Conservation (phyloP, 2,329 filamentous ascomycete genomes). For the Claviceps fusiformis region DNA sequence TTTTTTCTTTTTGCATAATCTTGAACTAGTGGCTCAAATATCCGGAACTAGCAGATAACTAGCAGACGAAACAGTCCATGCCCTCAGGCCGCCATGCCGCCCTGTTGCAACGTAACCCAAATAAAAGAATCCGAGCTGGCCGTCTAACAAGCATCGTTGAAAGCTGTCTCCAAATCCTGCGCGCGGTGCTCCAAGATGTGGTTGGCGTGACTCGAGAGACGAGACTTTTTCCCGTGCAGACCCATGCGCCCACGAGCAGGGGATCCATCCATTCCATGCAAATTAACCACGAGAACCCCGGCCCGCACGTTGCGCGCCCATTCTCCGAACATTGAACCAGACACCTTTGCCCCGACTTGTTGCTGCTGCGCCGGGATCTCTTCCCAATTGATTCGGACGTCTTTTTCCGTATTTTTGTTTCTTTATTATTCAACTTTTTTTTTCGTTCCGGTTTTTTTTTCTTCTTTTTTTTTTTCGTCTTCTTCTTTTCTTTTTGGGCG, state of each 20-base stretch:
- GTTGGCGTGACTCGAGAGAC: background rate
- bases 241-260: background rate
- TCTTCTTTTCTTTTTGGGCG: background rate
- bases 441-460: too few relatives aligned
- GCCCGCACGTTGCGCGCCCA: background rate
- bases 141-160: too few relatives aligned
- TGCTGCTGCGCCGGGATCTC: constrained; percentile 2
- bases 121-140: too few relatives aligned
- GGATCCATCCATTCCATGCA: background rate
- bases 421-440: background rate
- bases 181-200: background rate
- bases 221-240: too few relatives aligned
- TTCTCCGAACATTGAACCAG: background rate
- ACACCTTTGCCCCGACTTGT: background rate
- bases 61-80: too few relatives aligned
- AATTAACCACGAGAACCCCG: background rate
- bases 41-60: too few relatives aligned
- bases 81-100: too few relatives aligned
- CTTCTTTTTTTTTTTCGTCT: too few relatives aligned
- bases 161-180: background rate
- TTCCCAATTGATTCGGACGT: background rate
- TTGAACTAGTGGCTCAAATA: background rate
- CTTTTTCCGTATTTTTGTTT: background rate
- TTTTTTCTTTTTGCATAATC: background rate
- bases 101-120: too few relatives aligned